phyloP scores from a whole-genome alignment of 106 monocot genomes.

The Phalaenopsis aphrodite region DNA sequence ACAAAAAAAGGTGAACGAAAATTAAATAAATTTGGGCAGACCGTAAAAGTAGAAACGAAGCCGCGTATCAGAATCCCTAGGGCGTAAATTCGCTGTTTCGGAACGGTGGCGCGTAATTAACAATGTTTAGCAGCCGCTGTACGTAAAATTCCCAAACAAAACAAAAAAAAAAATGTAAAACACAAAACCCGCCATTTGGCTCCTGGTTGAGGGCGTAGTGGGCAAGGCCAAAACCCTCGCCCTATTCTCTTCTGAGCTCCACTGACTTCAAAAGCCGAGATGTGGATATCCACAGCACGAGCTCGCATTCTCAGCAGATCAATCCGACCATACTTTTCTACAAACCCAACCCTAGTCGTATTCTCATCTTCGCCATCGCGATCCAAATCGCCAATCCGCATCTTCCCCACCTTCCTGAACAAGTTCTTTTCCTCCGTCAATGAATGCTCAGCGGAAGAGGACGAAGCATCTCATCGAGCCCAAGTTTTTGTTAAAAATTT shows the following conservation, averaged over 20 bases:
- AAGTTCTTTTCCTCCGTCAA: slow-evolving; percentile 16
- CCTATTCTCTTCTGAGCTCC: neutral
- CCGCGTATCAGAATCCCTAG: no score
- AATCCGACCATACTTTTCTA: slow-evolving; percentile 5
- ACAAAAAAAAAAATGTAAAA: no score
- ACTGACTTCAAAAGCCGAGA: slow-evolving; percentile 8
- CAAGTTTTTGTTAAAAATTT: neutral
- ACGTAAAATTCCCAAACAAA: no score
- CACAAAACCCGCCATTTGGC: no score
- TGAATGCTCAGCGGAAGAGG: slow-evolving; percentile 2
- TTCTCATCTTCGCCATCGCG: neutral
- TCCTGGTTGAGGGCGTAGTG: no score
- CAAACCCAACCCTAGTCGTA: slow-evolving; percentile 11
- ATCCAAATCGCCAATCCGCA: neutral
- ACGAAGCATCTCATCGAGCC: neutral
- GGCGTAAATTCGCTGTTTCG: no score
- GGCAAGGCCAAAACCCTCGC: neutral
- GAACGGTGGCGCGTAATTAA: no score
- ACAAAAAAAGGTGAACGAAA: no score
- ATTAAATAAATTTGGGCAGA: no score
- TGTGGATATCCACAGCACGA: slow-evolving; percentile 60
- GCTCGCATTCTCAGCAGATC: slow-evolving; percentile 30
- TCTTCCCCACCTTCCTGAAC: slow-evolving; percentile 11
- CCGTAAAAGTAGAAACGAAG: no score
- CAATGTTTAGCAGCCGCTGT: no score